phyloP scores from a whole-genome alignment of 2,329 filamentous ascomycete species.

The Fragosphaeria purpurea region DNA sequence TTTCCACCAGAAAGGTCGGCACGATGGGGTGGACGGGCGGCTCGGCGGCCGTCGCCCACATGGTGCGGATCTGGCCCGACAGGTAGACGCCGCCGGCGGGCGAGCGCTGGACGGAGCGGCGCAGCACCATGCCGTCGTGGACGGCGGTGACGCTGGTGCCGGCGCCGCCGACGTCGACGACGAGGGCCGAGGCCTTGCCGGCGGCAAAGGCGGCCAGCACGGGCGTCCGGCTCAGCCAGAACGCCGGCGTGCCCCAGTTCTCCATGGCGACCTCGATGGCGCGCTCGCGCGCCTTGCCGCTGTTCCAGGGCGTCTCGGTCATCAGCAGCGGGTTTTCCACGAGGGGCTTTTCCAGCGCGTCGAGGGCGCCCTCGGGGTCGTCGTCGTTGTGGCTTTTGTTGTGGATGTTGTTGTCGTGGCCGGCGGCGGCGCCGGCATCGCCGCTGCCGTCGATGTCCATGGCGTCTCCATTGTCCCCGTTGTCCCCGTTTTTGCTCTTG shows the following conservation, averaged over 20 bases:
- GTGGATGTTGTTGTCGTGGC: slow-evolving; percentile 59
- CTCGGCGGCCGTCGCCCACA: slow-evolving; percentile 48
- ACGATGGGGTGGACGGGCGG: slow-evolving; percentile 52
- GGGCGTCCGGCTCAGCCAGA: slow-evolving; percentile 82
- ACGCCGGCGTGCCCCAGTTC: slow-evolving; percentile 88
- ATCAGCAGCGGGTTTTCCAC: slow-evolving; percentile 85
- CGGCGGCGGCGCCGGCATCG: slow-evolving; percentile 43
- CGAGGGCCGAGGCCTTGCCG: slow-evolving; percentile 85
- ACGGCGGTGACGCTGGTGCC: slow-evolving; percentile 84
- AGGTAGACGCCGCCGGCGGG: slow-evolving; percentile 83
- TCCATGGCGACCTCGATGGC: slow-evolving; percentile 95
- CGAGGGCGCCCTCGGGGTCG: slow-evolving; percentile 28
- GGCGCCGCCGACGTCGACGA: slow-evolving; percentile 83
- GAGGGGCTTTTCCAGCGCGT: slow-evolving; percentile 62
- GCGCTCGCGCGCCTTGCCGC: slow-evolving; percentile 79
- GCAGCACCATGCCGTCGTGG: slow-evolving; percentile 88
- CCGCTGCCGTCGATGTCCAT: slow-evolving; percentile 61
- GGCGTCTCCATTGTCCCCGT: slow-evolving; percentile 50
- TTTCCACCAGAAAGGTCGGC: slow-evolving; percentile 79
- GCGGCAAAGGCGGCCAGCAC: slow-evolving; percentile 86
- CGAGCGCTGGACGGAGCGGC: slow-evolving; percentile 79
- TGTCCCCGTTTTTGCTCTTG: slow-evolving; percentile 56
- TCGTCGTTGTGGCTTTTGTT: slow-evolving; percentile 44
- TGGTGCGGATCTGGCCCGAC: slow-evolving; percentile 72
- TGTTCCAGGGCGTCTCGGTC: slow-evolving; percentile 92